Percentiles rank a stretch among this genome's conserved stretches.
Evolutionary conservation across 1,139 yeast species (phyloP).

Genomic region (Ogataea hybrid): DNA sequence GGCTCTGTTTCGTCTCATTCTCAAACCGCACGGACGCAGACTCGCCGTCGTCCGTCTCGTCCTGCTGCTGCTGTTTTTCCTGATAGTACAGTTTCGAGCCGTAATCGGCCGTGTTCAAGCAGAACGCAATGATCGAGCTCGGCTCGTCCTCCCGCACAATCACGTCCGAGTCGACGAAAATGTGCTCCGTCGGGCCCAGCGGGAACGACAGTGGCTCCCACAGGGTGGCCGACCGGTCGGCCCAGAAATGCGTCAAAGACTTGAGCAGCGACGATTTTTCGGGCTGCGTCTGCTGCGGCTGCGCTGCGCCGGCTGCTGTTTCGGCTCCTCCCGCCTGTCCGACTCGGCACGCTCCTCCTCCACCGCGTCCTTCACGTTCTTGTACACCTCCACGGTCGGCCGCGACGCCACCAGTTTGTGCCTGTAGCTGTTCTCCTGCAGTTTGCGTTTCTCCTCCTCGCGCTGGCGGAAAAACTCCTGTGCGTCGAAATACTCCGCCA

Average conservation of each 20-base stretch:
- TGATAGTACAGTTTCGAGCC: constrained; percentile 33
- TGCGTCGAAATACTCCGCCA: constrained; percentile 73
- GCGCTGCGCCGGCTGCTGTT: constrained; percentile 6
- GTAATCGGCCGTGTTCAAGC: constrained; percentile 83
- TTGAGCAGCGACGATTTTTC: constrained; percentile 79
- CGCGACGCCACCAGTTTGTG: constrained; percentile 79
- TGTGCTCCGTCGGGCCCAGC: constrained; percentile 74
- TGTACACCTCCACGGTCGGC: constrained; percentile 90
- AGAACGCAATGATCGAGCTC: constrained; percentile 88
- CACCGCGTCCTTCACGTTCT: constrained; percentile 88
- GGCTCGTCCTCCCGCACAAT: constrained; percentile 97
- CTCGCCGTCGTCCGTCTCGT: constrained; percentile 1
- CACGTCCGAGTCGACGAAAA: constrained; percentile 91
- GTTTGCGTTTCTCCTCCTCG: constrained; percentile 68
- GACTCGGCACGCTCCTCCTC: constrained; percentile 24
- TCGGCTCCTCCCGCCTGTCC: neutral
- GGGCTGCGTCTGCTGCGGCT: constrained; percentile 24
- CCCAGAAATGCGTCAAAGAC: constrained; percentile 92
- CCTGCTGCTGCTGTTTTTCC: constrained; percentile 29
- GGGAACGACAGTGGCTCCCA: constrained; percentile 96
- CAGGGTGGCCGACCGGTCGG: constrained; percentile 90
- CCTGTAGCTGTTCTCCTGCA: constrained; percentile 56
- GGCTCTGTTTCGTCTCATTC: neutral
- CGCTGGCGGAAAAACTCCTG: constrained; percentile 86
- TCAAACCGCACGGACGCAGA: constrained; percentile 1